These are phyloP conservation scores for Nephromyces sp. DNA, from an alignment of 169 alveolate species.

Conservation along the genomic window DNA sequence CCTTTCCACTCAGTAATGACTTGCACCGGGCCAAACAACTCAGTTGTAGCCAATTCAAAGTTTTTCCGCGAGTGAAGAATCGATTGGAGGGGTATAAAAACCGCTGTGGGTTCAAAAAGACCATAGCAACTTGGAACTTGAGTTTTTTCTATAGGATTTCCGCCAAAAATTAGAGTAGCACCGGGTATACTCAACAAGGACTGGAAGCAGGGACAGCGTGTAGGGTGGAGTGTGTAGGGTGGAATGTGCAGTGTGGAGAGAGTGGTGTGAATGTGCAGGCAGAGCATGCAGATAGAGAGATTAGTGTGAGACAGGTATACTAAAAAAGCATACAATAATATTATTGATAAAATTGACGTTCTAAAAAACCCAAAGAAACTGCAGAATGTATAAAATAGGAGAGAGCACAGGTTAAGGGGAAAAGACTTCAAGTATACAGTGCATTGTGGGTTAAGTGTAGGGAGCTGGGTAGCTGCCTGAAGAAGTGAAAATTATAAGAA, in stretches of 20 bases:
- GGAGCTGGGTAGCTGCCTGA: too few species aligned
- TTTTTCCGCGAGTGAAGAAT: slow-evolving; percentile 15
- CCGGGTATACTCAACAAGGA: slow-evolving; percentile 49
- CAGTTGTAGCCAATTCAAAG: slow-evolving; percentile 39
- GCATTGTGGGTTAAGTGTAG: too few species aligned
- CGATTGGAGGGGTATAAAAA: slow-evolving; percentile 54
- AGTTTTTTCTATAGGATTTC: slow-evolving; percentile 36
- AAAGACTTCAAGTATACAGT: too few species aligned
- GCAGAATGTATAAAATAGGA: not conserved
- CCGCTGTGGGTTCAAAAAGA: slow-evolving; percentile 68
- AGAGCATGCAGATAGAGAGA: not conserved
- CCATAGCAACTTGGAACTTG: slow-evolving; percentile 49
- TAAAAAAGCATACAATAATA: not conserved
- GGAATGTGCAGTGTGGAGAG: not conserved
- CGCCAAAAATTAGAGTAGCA: slow-evolving; percentile 69
- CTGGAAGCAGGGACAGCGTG: slow-evolving; percentile 4
- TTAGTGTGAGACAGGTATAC: not conserved
- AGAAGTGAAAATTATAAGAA: too few species aligned
- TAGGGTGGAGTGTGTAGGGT: not conserved
- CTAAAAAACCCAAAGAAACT: not conserved
- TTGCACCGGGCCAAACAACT: slow-evolving; percentile 71
- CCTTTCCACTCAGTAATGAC: slow-evolving; percentile 54
- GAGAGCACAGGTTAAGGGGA: not conserved
- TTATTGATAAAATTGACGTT: not conserved
- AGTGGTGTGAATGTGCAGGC: not conserved